Conservation (phyloP, 2,329 filamentous ascomycete species). For the Sporothrix mexicana region DNA sequence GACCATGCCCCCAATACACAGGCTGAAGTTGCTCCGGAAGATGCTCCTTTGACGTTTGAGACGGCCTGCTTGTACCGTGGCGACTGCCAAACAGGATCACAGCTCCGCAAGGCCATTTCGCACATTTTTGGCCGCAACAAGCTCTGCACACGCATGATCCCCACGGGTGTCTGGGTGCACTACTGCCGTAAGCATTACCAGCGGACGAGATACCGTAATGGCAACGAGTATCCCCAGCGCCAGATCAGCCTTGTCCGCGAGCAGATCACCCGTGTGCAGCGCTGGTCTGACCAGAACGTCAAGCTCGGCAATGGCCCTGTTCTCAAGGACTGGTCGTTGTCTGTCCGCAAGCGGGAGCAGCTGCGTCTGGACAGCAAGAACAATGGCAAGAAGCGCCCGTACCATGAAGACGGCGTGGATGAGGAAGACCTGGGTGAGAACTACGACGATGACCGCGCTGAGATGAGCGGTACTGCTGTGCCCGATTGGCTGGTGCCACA, state of each 20-base stretch:
- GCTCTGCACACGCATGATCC: slow-evolving; percentile 72
- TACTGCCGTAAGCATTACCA: slow-evolving; percentile 86
- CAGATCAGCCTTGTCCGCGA: slow-evolving; percentile 69
- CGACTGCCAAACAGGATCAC: slow-evolving; percentile 64
- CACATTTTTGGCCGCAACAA: slow-evolving; percentile 88
- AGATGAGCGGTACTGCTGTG: slow-evolving; percentile 50
- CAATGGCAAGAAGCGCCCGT: slow-evolving; percentile 43
- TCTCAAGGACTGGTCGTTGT: slow-evolving; percentile 65
- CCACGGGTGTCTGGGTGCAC: slow-evolving; percentile 72
- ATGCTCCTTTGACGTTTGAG: slow-evolving; percentile 33
- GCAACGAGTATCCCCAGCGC: slow-evolving; percentile 62
- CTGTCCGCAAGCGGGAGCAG: slow-evolving; percentile 68
- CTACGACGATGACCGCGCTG: slow-evolving; percentile 39
- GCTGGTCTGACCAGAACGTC: slow-evolving; percentile 63
- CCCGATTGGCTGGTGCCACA: slow-evolving; percentile 57
- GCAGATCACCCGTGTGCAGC: slow-evolving; percentile 67
- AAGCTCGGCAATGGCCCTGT: slow-evolving; percentile 48
- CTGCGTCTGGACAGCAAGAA: slow-evolving; percentile 57
- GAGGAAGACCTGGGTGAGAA: slow-evolving; percentile 42
- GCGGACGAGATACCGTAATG: slow-evolving; percentile 71
- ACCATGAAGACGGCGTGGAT: slow-evolving; percentile 44
- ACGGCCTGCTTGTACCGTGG: slow-evolving; percentile 59
- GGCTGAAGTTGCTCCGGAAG: neutral
- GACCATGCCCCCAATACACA: neutral
- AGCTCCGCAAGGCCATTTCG: slow-evolving; percentile 75